Conservation (phyloP, 1,139 yeast species). For the Saccharomyces hybrid region DNA sequence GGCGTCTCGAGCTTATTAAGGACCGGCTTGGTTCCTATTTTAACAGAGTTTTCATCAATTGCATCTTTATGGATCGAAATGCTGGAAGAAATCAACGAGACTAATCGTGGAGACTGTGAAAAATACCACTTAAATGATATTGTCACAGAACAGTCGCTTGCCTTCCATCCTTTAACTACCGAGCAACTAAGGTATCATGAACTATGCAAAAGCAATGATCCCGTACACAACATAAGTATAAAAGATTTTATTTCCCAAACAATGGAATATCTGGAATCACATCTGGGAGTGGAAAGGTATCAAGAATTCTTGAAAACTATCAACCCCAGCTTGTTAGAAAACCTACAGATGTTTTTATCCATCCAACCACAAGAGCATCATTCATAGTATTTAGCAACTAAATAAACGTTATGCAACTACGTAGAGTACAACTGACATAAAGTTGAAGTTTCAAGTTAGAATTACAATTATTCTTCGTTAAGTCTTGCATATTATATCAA, state of each 20-base stretch:
- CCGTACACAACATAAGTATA: slow-evolving; percentile 49
- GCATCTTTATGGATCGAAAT: slow-evolving; percentile 50
- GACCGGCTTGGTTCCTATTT: slow-evolving; percentile 29
- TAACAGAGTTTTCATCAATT: slow-evolving; percentile 35
- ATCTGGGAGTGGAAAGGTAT: slow-evolving; percentile 28
- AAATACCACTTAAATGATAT: slow-evolving; percentile 51
- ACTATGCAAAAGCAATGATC: slow-evolving; percentile 43
- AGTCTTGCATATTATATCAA: no score
- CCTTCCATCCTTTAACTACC: slow-evolving; percentile 35
- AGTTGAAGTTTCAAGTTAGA: no score
- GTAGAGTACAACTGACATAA: background rate
- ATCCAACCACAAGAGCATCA: slow-evolving; percentile 9
- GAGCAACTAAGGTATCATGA: slow-evolving; percentile 49
- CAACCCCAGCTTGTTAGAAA: slow-evolving; percentile 29
- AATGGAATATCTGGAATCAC: slow-evolving; percentile 27
- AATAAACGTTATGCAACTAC: background rate
- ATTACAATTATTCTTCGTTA: background rate
- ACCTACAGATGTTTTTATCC: slow-evolving; percentile 30
- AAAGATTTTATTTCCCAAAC: slow-evolving; percentile 32
- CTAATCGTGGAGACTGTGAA: slow-evolving; percentile 50
- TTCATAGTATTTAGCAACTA: background rate
- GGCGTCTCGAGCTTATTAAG: slow-evolving; percentile 45
- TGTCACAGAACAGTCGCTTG: slow-evolving; percentile 27
- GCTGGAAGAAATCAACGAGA: slow-evolving; percentile 68
- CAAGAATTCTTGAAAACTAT: slow-evolving; percentile 20